Evolutionary conservation across 805 yeast species (phyloP).

Genomic region (Candida germanica): DNA sequence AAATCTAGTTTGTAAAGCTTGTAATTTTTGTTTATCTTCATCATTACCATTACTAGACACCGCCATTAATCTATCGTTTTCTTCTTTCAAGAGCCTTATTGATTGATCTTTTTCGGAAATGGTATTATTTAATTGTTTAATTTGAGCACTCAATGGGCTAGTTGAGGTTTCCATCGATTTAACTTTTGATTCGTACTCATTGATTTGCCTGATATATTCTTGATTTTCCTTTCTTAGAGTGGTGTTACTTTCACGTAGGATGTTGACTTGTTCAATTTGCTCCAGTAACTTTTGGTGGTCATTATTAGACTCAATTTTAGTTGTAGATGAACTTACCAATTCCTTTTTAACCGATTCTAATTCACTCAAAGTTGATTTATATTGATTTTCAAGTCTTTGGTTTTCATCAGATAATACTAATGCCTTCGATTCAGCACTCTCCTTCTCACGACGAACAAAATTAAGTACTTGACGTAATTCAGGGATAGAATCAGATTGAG

Average conservation of each 20-base stretch:
- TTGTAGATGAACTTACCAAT: conserved; percentile 25
- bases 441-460: conserved; percentile 72
- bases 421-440: conserved; percentile 57
- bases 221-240: conserved; percentile 55
- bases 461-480: conserved; percentile 50
- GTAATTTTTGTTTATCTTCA: conserved; percentile 23
- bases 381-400: conserved; percentile 47
- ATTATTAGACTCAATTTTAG: conserved; percentile 27
- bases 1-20: conserved; percentile 28
- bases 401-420: conserved; percentile 46
- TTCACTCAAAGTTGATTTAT: conserved; percentile 41
- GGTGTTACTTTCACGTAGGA: conserved; percentile 65
- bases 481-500: conserved; percentile 11
- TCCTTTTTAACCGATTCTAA: conserved; percentile 52
- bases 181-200: conserved; percentile 40
- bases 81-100: conserved; percentile 46
- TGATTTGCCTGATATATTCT: conserved; percentile 18
- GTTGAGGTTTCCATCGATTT: conserved; percentile 26
- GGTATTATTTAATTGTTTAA: conserved; percentile 25
- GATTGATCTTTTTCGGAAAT: conserved; percentile 49
- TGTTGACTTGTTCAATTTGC: conserved; percentile 58
- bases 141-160: conserved; percentile 44
- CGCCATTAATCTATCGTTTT: conserved; percentile 57
- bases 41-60: conserved; percentile 35
- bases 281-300: conserved; percentile 47